These are phyloP conservation scores for Begonia loranthoides DNA, from an alignment of 306 rosid genomes.

Conservation along the genomic window DNA sequence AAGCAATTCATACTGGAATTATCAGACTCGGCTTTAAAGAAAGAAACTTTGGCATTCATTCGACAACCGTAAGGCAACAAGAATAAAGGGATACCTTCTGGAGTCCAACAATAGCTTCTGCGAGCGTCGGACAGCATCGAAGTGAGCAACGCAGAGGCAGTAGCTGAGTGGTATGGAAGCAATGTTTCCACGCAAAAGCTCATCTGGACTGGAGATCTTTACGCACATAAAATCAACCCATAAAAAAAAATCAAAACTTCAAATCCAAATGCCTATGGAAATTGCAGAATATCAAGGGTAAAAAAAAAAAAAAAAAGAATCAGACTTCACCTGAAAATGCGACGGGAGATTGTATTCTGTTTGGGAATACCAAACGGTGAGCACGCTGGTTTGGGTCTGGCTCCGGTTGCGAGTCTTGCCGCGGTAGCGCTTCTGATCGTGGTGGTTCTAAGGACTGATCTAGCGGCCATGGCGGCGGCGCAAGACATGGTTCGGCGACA, in stretches of 20 bases:
- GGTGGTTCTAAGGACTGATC: slow-evolving; percentile 63
- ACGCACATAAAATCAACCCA: not conserved
- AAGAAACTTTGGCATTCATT: too few species aligned
- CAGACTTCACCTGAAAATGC: slow-evolving; percentile 43
- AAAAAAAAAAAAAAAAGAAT: not conserved
- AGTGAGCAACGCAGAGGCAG: slow-evolving; percentile 84
- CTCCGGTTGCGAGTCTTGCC: slow-evolving; percentile 33
- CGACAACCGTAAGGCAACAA: not conserved
- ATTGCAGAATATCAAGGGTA: too few species aligned
- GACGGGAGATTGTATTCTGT: slow-evolving; percentile 38
- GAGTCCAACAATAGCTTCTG: slow-evolving; percentile 64
- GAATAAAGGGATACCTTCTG: slow-evolving; percentile 47
- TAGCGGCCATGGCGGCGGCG: slow-evolving; percentile 49
- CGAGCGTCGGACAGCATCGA: slow-evolving; percentile 77
- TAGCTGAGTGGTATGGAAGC: slow-evolving; percentile 81
- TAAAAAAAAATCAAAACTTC: not conserved
- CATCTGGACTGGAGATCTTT: slow-evolving; percentile 67
- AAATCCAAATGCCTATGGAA: not conserved
- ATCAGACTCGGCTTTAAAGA: too few species aligned
- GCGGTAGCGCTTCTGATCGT: slow-evolving; percentile 21
- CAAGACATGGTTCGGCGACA: slow-evolving; percentile 37
- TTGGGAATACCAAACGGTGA: slow-evolving; percentile 39
- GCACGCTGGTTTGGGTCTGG: slow-evolving; percentile 26
- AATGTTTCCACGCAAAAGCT: slow-evolving; percentile 70
- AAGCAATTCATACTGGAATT: too few species aligned